phyloP scores from a whole-genome alignment of 306 rosid species.

The Carpinus fangiana region DNA sequence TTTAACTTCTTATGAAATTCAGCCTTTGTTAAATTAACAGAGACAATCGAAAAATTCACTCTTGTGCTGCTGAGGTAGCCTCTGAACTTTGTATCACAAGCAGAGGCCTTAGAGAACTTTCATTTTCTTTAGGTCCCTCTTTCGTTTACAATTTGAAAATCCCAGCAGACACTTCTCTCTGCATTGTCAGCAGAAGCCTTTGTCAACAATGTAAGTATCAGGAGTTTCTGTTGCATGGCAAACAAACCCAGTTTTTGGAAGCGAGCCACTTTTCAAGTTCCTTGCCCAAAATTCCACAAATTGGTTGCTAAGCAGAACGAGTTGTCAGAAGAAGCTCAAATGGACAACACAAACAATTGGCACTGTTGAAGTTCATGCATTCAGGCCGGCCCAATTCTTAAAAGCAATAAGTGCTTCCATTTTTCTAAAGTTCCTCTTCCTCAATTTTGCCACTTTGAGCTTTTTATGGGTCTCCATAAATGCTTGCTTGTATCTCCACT shows the following conservation, averaged over 20 bases:
- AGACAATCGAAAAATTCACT: neutral
- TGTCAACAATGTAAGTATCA: neutral
- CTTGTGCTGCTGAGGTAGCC: neutral
- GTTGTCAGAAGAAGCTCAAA: slow-evolving; percentile 13
- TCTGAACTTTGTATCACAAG: neutral
- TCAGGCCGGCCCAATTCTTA: slow-evolving; percentile 97
- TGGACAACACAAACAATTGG: slow-evolving; percentile 14
- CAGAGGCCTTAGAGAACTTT: neutral
- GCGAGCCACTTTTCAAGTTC: slow-evolving; percentile 14
- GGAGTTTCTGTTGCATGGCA: slow-evolving; percentile 4
- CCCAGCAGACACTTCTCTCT: neutral
- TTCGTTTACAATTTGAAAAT: neutral
- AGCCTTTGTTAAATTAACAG: neutral
- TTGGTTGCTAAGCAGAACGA: slow-evolving; percentile 12
- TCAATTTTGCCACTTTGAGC: slow-evolving; percentile 73
- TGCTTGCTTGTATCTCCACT: slow-evolving; percentile 98
- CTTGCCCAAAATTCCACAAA: slow-evolving; percentile 18
- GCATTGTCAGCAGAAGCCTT: neutral
- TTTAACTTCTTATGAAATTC: neutral
- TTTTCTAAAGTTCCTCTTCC: slow-evolving; percentile 69
- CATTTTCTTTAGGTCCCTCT: neutral
- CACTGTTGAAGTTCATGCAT: slow-evolving; percentile 41
- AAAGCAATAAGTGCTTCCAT: slow-evolving; percentile 89
- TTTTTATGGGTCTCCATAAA: slow-evolving; percentile 94
- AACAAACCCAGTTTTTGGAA: slow-evolving; percentile 13